Base-by-base conservation (phyloP, 2,329 filamentous ascomycete genomes). In the Stagonosporopsis chrysanthemi region DNA sequence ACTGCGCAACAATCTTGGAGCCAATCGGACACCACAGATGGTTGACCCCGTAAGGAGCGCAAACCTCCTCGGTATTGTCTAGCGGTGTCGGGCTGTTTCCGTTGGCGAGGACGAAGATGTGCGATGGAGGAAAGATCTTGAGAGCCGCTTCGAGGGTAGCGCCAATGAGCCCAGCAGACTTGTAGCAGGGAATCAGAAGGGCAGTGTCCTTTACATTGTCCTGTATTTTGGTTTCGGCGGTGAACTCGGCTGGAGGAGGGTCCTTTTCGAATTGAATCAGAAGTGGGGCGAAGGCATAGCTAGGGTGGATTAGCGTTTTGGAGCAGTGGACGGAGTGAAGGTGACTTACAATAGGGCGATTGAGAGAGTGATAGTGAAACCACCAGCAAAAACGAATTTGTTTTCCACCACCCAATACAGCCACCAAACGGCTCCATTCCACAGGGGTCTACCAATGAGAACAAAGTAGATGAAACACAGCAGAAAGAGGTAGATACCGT, bases 91-190 rank as follows among this genome's bases (percentile, higher is more conserved):
- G 72, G 15, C 76, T 79, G 64, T 82, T 81, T 31, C 81, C 81
- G 52, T 83, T 83, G 1, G 80, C 81, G 17, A 83, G 76, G 29
- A 80, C 79, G 60, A 78, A 83, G 43, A 82, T 80, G 49, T 81
- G 76, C 11, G 74, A 69, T 1, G 77, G 65, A 0, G 79, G 80
- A 56, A 82, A 83, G 45, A 82, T 74, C 52, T 80, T 78, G 29
- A 82, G 61, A 0, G 80, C 80, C 1, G 80, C 79, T 54, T 78
- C 71, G 7, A 82, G 61, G 1, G 80, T 81, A 0, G 71, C 70
- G 2, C 70, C 75, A 24, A 82, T 77, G 36, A 81, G 72, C 1
- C 67, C 62, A 5, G 74, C 80, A 2, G 80, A 79, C 62, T 80
- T 81, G 66, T 81, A 82, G 61, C 80, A 82, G 12, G 80, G 80